Conservation (phyloP, 75 land plant genomes). For the Pinus tabuliformis region DNA sequence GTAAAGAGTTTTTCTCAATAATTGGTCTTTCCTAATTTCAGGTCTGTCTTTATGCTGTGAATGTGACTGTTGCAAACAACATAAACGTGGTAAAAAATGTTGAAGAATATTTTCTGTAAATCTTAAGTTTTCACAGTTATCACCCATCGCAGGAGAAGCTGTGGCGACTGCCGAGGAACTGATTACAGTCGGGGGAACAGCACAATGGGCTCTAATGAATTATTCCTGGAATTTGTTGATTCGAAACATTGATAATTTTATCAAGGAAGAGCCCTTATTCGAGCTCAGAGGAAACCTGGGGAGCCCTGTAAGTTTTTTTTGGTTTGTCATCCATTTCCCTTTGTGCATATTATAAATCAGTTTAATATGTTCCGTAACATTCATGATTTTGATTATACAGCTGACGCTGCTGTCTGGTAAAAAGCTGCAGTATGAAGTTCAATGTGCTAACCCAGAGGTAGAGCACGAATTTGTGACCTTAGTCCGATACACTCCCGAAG, state of each 20-base stretch:
- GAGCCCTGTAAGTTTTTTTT: conserved; percentile 5
- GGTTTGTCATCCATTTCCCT: neutral
- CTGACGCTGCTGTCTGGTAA: conserved; percentile 55
- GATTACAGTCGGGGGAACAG: no score
- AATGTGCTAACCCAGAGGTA: conserved; percentile 29
- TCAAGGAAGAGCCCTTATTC: neutral
- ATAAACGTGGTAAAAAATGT: no score
- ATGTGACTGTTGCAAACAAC: no score
- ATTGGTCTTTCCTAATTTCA: no score
- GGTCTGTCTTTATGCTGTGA: no score
- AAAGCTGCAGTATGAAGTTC: conserved; percentile 66
- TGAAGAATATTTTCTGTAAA: no score
- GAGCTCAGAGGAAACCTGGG: conserved; percentile 4
- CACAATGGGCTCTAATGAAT: conserved; percentile 5
- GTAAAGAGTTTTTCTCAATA: no score
- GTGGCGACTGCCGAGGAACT: no score
- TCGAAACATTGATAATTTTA: neutral
- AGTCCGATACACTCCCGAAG: conserved; percentile 58
- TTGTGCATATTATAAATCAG: neutral
- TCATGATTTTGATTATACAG: conserved; percentile 16
- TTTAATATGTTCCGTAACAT: no score
- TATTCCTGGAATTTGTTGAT: conserved; percentile 6
- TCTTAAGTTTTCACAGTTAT: no score
- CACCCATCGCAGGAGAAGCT: no score
- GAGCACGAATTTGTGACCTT: conserved; percentile 51